Conservation (phyloP, 1,139 yeast species). For the Petasospora fabianii region DNA sequence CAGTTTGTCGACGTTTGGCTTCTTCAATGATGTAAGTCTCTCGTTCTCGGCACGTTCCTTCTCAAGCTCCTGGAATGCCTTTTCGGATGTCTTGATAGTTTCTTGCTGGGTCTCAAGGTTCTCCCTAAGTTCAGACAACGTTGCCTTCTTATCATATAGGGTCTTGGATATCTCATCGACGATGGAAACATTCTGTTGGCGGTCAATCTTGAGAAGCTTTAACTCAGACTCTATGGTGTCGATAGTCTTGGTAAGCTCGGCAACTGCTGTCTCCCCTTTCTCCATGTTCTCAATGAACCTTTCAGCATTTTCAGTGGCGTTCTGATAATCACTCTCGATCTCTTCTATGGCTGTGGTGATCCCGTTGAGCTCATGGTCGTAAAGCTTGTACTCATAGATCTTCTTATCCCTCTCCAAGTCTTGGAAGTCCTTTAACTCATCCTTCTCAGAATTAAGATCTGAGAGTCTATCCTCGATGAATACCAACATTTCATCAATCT, state of each 20-base stretch:
- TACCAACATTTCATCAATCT: slow-evolving; percentile 70
- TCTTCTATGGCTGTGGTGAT: slow-evolving; percentile 58
- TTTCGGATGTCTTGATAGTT: slow-evolving; percentile 25
- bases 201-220: slow-evolving; percentile 49
- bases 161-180: slow-evolving; percentile 41
- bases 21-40: slow-evolving; percentile 35
- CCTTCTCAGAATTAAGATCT: slow-evolving; percentile 79
- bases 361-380: slow-evolving; percentile 70
- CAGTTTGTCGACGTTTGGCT: slow-evolving; percentile 43
- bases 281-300: slow-evolving; percentile 41
- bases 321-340: slow-evolving; percentile 57
- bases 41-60: slow-evolving; percentile 42
- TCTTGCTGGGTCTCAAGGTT: slow-evolving; percentile 28
- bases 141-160: slow-evolving; percentile 33
- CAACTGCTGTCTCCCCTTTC: slow-evolving; percentile 45
- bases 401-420: slow-evolving; percentile 64
- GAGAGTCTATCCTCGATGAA: slow-evolving; percentile 69
- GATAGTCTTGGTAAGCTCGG: slow-evolving; percentile 33
- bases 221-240: slow-evolving; percentile 29
- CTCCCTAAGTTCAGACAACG: slow-evolving; percentile 30
- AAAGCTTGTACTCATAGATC: slow-evolving; percentile 68
- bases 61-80: slow-evolving; percentile 28
- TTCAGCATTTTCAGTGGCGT: slow-evolving; percentile 44
- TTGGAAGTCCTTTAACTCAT: slow-evolving; percentile 70
- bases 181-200: slow-evolving; percentile 45